These are phyloP conservation scores for Mycena polygramma DNA, from an alignment of 768 basidiomycete species.

Conservation along the genomic window DNA sequence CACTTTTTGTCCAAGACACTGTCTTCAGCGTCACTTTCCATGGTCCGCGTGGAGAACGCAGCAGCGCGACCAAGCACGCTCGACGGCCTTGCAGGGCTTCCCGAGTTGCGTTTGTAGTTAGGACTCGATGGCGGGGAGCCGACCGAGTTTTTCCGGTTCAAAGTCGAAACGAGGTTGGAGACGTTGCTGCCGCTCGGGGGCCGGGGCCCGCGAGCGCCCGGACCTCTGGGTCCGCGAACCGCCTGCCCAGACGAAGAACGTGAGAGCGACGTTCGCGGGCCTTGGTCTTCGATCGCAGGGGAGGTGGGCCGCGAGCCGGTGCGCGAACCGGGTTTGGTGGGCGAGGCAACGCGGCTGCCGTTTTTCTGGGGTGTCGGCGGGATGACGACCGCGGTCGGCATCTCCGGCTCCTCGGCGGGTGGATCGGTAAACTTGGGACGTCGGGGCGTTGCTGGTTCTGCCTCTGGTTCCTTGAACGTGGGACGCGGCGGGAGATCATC, in stretches of 20 bases:
- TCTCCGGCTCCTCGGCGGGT: constrained; percentile 44
- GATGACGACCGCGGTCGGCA: constrained; percentile 58
- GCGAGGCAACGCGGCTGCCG: constrained; percentile 51
- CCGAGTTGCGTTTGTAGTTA: constrained; percentile 61
- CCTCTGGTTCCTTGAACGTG: constrained; percentile 54
- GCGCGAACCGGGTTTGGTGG: constrained; percentile 52
- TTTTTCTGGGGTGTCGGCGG: constrained; percentile 65
- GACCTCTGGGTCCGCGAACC: constrained; percentile 58
- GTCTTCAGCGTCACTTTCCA: constrained; percentile 89
- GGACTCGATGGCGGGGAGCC: constrained; percentile 55
- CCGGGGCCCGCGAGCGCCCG: constrained; percentile 63
- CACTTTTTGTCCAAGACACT: constrained; percentile 63
- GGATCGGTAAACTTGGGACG: constrained; percentile 57
- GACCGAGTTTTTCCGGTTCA: constrained; percentile 64
- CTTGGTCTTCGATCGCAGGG: no score
- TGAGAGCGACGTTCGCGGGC: constrained; percentile 21
- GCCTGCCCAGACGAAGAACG: constrained; percentile 43
- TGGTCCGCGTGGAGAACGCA: constrained; percentile 78
- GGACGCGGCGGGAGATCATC: constrained; percentile 59
- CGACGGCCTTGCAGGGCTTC: constrained; percentile 58
- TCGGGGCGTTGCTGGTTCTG: constrained; percentile 51
- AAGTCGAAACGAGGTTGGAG: constrained; percentile 66
- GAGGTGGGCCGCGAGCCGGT: constrained; percentile 52
- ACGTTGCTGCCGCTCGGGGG: constrained; percentile 58
- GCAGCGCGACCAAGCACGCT: constrained; percentile 64